Conservation (phyloP, 1,139 yeast genomes). For the Candida sojae region DNA sequence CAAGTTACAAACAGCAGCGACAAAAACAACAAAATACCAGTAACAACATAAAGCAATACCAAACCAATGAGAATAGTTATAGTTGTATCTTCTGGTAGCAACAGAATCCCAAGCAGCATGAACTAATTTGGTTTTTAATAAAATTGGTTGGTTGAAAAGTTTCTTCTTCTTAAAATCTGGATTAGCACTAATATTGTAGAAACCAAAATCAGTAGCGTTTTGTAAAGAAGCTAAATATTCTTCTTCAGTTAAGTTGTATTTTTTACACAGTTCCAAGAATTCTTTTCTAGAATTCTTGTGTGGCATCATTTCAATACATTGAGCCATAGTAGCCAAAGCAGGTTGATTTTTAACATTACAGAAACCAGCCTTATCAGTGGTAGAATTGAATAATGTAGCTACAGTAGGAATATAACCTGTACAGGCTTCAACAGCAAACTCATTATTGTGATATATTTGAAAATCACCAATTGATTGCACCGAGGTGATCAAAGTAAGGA, state of each 20-base stretch:
- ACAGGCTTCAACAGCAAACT: slow-evolving; percentile 29
- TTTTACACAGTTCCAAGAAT: slow-evolving; percentile 27
- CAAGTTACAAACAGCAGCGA: slow-evolving; percentile 45
- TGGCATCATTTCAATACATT: slow-evolving; percentile 31
- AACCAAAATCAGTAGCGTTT: slow-evolving; percentile 36
- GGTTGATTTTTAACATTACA: slow-evolving; percentile 37
- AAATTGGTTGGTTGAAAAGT: slow-evolving; percentile 33
- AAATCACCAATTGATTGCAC: slow-evolving; percentile 1
- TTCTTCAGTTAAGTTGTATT: slow-evolving; percentile 27
- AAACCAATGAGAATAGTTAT: slow-evolving; percentile 48
- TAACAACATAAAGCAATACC: slow-evolving; percentile 51
- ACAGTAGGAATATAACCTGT: slow-evolving; percentile 23
- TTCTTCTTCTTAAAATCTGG: slow-evolving; percentile 27
- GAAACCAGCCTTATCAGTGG: slow-evolving; percentile 29
- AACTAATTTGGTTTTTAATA: slow-evolving; percentile 22
- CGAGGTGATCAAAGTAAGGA: slow-evolving; percentile 1
- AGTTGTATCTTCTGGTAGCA: slow-evolving; percentile 40
- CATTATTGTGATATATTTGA: slow-evolving; percentile 17
- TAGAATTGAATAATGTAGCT: slow-evolving; percentile 21
- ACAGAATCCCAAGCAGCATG: slow-evolving; percentile 38
- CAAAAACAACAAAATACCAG: slow-evolving; percentile 44
- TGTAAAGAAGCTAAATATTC: slow-evolving; percentile 32
- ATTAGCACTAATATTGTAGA: slow-evolving; percentile 26
- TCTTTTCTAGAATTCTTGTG: slow-evolving; percentile 23
- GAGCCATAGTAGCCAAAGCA: slow-evolving; percentile 42